phyloP scores from a whole-genome alignment of 441 rosid genomes.

The Erodium moschatum region DNA sequence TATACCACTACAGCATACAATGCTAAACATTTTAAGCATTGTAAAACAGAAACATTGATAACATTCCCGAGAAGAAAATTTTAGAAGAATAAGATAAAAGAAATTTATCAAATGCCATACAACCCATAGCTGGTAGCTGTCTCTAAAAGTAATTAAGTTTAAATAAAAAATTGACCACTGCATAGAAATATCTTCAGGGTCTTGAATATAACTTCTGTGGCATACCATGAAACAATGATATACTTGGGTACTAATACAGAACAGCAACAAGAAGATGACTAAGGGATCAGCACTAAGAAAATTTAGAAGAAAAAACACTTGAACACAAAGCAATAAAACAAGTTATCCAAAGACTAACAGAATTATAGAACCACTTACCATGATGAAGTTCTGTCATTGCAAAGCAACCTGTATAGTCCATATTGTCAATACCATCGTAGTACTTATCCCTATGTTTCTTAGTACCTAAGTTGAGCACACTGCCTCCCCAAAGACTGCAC shows the following conservation, averaged over 20 bases:
- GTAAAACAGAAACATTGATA: neutral
- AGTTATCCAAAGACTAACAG: neutral
- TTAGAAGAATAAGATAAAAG: neutral
- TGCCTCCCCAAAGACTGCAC: constrained; percentile 97
- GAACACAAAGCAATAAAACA: constrained; percentile 6
- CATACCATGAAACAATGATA: no score
- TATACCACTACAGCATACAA: neutral
- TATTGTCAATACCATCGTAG: constrained; percentile 66
- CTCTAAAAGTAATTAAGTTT: no score
- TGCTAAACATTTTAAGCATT: neutral
- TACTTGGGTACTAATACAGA: no score
- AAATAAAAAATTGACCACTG: no score
- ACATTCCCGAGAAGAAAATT: neutral
- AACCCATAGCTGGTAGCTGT: no score
- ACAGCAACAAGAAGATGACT: no score
- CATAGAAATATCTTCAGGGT: no score
- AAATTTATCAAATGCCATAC: no score
- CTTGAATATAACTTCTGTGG: no score
- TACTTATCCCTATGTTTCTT: constrained; percentile 84
- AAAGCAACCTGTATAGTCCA: constrained; percentile 90
- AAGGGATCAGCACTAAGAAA: neutral
- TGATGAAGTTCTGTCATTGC: constrained; percentile 99
- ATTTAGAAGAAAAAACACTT: neutral
- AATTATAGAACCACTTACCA: constrained; percentile 35
- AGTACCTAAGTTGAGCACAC: constrained; percentile 84